Conservation (phyloP, 1,284 basidiomycete genomes). For the Sanghuangporus weigelae region DNA sequence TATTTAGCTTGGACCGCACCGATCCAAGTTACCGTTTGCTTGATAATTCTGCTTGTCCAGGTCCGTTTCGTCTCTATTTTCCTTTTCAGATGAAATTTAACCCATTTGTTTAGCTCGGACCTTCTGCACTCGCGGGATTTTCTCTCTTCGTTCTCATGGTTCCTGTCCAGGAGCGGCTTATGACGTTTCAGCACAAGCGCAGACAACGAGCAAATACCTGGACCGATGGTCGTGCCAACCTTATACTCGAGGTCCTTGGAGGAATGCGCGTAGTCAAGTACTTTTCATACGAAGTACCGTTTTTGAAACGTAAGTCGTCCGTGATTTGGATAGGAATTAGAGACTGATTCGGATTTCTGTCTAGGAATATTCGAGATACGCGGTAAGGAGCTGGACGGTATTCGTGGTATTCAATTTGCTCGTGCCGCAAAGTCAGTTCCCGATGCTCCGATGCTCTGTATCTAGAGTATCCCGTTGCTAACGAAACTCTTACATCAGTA, state of each 20-base stretch:
- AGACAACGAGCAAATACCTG: constrained; percentile 59
- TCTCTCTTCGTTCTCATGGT: constrained; percentile 64
- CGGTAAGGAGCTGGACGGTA: constrained; percentile 47
- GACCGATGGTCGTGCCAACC: constrained; percentile 66
- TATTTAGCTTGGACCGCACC: constrained; percentile 60
- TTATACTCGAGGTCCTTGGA: constrained; percentile 62
- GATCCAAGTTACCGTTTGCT: constrained; percentile 57
- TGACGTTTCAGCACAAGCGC: constrained; percentile 61
- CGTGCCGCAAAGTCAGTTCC: constrained; percentile 55
- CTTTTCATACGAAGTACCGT: constrained; percentile 66
- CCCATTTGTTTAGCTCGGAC: constrained; percentile 49
- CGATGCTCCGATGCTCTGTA: background rate
- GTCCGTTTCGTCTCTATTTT: constrained; percentile 27
- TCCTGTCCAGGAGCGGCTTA: constrained; percentile 67
- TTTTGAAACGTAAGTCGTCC: constrained; percentile 46
- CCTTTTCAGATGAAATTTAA: background rate
- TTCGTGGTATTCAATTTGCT: constrained; percentile 54
- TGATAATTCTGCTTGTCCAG: constrained; percentile 58
- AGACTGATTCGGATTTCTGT: background rate
- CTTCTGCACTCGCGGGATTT: constrained; percentile 75
- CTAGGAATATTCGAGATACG: constrained; percentile 52
- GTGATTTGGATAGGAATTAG: background rate
- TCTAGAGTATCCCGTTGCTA: background rate
- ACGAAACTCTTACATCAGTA: constrained; percentile 24
- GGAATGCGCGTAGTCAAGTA: constrained; percentile 76